phyloP scores from a whole-genome alignment of 2,329 filamentous ascomycete species.

The Scedosporium aurantiacum region DNA sequence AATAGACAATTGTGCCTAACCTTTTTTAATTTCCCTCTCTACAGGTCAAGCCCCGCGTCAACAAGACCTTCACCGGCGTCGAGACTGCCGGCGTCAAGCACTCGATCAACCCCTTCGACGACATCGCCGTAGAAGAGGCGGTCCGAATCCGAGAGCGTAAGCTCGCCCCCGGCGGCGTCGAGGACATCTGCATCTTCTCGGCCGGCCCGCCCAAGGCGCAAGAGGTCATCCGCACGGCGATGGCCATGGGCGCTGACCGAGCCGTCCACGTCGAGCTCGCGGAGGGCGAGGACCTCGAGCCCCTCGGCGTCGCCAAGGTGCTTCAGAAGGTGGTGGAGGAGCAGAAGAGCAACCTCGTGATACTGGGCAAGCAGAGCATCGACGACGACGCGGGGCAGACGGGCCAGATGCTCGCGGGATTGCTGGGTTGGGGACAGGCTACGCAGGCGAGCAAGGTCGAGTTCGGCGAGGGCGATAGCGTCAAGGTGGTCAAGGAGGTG shows the following conservation, averaged over 20 bases:
- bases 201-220: conserved; percentile 79
- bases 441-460: conserved; percentile 83
- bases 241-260: conserved; percentile 97
- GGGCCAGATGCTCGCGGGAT: conserved; percentile 90
- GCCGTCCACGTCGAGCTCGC: conserved; percentile 75
- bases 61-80: conserved; percentile 70
- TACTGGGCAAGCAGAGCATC: conserved; percentile 96
- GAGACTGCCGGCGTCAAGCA: conserved; percentile 92
- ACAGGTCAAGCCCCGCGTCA: conserved; percentile 58
- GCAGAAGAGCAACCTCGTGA: conserved; percentile 82
- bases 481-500: conserved; percentile 81
- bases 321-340: conserved; percentile 67
- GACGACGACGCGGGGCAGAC: conserved; percentile 95
- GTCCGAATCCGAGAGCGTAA: conserved; percentile 89
- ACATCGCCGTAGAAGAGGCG: conserved; percentile 93
- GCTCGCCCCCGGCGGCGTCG: conserved; percentile 58
- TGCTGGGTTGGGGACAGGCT: conserved; percentile 88
- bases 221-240: conserved; percentile 86
- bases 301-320: conserved; percentile 84
- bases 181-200: conserved; percentile 83
- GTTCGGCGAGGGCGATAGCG: conserved; percentile 56
- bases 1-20: no score
- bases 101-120: conserved; percentile 98
- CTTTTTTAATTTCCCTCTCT: neutral
- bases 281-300: conserved; percentile 70